Base-by-base conservation (phyloP, 2,329 filamentous ascomycete species). In the Sclerotinia nivalis region DNA sequence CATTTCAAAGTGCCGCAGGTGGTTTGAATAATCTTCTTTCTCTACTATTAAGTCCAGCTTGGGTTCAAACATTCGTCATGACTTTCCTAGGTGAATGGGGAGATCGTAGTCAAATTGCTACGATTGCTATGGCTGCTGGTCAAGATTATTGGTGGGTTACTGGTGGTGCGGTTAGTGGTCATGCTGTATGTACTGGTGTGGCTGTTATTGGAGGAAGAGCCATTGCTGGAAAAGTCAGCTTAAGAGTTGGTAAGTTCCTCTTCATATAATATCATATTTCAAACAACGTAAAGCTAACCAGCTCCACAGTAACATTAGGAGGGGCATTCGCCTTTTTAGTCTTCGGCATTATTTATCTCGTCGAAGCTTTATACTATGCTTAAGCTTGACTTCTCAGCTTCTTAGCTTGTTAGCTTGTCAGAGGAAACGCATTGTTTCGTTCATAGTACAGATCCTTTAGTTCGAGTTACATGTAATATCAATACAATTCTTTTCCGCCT, bases 101-200 rank as follows among this genome's bases (percentile, higher is more conserved):
- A 70, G 96, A 99, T 78, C 89, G 96, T 75, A 97, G 93, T 79
- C 96, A 99, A 82, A 98, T 99, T 77, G 96, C 96, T 31, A 99
- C 96, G 0, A 97, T 99, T 78, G 96, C 96, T 68, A 99, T 99
- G 96, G 96, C 96, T 64, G 95, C 96, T 47, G 96, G 96, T 28
- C 93, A 97, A 80, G 96, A 99, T 79, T 99, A 98, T 81, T 98
- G 95, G 95, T 97, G 93, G 92, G 96, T 99, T 49, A 97, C 93
- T 5, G 84, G 93, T 60, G 96, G 96, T 70, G 95, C 96, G 1
- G 88, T 96, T 49, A 85, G 88, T 60, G 96, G 96, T 13, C 96
- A 99, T 80, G 91, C 88, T 59, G 88, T 95, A 74, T 99, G 96
- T 83, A 98, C 96, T 9, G 91, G 92, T 60, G 90, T 93, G 31